phyloP scores from a whole-genome alignment of 116 monocot genomes.

The Thalassia testudinum region DNA sequence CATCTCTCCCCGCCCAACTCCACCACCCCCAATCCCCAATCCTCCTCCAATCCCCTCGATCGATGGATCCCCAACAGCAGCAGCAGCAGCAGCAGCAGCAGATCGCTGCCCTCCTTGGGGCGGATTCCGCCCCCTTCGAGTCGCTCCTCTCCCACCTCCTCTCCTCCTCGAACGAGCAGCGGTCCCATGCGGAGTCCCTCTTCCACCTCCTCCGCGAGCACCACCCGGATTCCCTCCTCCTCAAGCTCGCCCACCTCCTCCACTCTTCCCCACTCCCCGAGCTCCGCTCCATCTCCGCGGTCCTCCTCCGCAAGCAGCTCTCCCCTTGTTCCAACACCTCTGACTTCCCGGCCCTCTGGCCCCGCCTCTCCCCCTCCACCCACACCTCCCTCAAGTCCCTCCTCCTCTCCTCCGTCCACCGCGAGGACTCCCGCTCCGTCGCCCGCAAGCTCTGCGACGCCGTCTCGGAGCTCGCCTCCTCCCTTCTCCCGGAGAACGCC shows the following conservation, averaged over 20 bases:
- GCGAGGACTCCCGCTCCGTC: conserved; percentile 37
- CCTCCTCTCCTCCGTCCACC: conserved; percentile 34
- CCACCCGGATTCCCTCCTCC: conserved; percentile 23
- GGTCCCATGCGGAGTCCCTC: conserved; percentile 28
- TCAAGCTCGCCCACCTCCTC: conserved; percentile 31
- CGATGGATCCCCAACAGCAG: conserved; percentile 8
- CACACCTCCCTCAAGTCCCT: conserved; percentile 48
- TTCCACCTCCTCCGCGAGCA: conserved; percentile 26
- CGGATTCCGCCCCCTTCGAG: conserved; percentile 25
- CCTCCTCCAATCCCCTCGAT: background rate
- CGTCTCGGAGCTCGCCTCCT: conserved; percentile 58
- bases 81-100: conserved; percentile 8
- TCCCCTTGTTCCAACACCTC: background rate
- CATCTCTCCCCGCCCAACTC: background rate
- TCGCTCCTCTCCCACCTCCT: conserved; percentile 22
- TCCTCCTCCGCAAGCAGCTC: conserved; percentile 76
- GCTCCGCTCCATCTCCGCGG: conserved; percentile 67
- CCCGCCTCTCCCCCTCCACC: conserved; percentile 27
- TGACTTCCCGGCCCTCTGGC: conserved; percentile 13
- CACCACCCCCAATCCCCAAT: background rate
- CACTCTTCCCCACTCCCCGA: conserved; percentile 45
- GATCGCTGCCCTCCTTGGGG: conserved; percentile 11
- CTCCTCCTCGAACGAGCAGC: conserved; percentile 31
- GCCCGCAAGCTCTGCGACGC: conserved; percentile 81
- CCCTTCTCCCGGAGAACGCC: conserved; percentile 47